These are phyloP conservation scores for Aspergillus hancockii DNA, from an alignment of 495 filamentous ascomycete species.

Conservation along the genomic window DNA sequence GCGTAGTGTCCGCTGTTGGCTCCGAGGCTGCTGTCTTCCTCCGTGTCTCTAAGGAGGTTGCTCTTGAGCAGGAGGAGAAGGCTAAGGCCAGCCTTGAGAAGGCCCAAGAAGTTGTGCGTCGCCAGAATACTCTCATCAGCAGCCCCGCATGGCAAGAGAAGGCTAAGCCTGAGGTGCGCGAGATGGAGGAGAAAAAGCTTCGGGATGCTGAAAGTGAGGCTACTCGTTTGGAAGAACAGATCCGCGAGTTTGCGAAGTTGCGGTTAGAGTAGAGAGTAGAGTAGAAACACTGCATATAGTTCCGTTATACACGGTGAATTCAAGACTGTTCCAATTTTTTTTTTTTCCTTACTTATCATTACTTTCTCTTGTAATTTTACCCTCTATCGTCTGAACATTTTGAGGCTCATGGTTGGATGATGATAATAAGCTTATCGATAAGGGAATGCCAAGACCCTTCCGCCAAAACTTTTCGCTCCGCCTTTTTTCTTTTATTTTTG, in stretches of 20 bases:
- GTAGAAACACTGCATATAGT: background rate
- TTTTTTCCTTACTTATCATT: constrained; percentile 12
- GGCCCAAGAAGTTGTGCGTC: constrained; percentile 37
- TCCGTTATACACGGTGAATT: constrained; percentile 10
- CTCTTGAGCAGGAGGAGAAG: constrained; percentile 65
- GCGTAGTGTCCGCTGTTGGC: constrained; percentile 68
- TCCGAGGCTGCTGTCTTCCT: constrained; percentile 68
- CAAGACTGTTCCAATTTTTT: background rate
- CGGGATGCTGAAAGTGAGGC: constrained; percentile 58
- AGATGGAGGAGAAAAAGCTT: constrained; percentile 59
- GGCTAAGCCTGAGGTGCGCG: constrained; percentile 55
- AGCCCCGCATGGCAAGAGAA: constrained; percentile 45
- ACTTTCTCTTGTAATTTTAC: constrained; percentile 3
- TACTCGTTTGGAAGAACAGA: constrained; percentile 55
- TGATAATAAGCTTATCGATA: constrained; percentile 30
- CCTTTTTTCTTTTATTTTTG: constrained; percentile 10
- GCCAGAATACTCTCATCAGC: constrained; percentile 36
- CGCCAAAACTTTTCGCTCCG: constrained; percentile 29
- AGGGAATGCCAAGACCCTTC: constrained; percentile 27
- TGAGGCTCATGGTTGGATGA: background rate
- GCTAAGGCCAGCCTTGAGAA: constrained; percentile 54
- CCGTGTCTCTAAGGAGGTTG: constrained; percentile 67
- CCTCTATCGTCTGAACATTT: too few relatives aligned
- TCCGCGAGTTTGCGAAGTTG: constrained; percentile 51
- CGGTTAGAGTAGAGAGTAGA: constrained; percentile 40